Evolutionary conservation across 2,329 filamentous ascomycete species (phyloP).

Genomic region (Parafenestella ontariensis): DNA sequence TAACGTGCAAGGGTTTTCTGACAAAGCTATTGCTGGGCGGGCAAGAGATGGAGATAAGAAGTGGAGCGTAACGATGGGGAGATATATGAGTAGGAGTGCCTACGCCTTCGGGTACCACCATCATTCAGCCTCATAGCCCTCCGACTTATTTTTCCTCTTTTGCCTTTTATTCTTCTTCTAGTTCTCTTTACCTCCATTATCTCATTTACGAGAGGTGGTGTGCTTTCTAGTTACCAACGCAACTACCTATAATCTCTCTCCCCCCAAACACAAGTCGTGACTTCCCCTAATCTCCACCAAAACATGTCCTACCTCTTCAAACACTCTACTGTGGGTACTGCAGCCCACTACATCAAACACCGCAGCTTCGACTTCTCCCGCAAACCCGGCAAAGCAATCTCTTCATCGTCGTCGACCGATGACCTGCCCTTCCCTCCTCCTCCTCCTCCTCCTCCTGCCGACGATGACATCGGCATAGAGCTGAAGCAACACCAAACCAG

Average conservation of each 20-base stretch:
- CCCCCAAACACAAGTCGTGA: too few relatives aligned
- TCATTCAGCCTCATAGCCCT: not conserved
- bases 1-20: not conserved
- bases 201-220: not conserved
- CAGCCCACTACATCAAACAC: constrained; percentile 25
- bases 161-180: not conserved
- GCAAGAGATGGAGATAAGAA: not conserved
- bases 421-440: constrained; percentile 18
- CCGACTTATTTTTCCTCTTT: too few relatives aligned
- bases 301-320: constrained; percentile 31
- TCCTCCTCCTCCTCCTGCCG: constrained; percentile 7
- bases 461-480: constrained; percentile 21
- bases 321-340: constrained; percentile 27
- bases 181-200: not conserved
- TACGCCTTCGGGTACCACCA: constrained; percentile 1
- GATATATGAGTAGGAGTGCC: not conserved
- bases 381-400: constrained; percentile 16
- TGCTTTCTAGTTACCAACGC: too few relatives aligned
- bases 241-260: too few relatives aligned
- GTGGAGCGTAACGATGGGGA: not conserved
- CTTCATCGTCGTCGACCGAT: constrained; percentile 26
- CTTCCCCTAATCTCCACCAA: not conserved
- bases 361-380: constrained; percentile 31
- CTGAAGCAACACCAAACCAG: constrained; percentile 32
- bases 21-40: not conserved